Conservation (phyloP, 495 filamentous ascomycete species). For the Podospora fimiseda region DNA sequence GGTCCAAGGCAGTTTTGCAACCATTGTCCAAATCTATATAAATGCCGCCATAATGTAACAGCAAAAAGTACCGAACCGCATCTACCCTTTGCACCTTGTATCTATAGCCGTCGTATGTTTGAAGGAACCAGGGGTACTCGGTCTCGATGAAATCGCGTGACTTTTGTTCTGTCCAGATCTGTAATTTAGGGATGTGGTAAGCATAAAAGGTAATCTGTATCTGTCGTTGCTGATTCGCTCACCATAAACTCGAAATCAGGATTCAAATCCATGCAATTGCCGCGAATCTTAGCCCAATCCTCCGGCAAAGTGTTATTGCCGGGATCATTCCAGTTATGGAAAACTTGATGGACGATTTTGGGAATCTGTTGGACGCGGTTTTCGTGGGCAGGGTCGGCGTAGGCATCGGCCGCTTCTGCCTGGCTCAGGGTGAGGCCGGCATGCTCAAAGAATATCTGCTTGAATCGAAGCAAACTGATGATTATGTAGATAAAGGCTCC, state of each 20-base stretch:
- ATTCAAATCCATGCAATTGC: constrained; percentile 70
- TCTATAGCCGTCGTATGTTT: constrained; percentile 72
- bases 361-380: constrained; percentile 35
- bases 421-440: constrained; percentile 23
- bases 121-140: constrained; percentile 81
- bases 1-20: constrained; percentile 75
- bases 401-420: constrained; percentile 11
- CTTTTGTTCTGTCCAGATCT: constrained; percentile 84
- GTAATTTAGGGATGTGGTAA: too few species aligned
- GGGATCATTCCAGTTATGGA: constrained; percentile 51
- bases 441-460: constrained; percentile 24
- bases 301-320: constrained; percentile 57
- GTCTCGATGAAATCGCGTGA: constrained; percentile 67
- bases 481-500: constrained; percentile 9
- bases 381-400: background rate
- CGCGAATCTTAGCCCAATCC: constrained; percentile 66
- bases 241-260: constrained; percentile 79
- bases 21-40: constrained; percentile 90
- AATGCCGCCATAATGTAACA: constrained; percentile 75
- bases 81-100: constrained; percentile 84
- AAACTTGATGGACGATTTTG: constrained; percentile 89
- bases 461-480: constrained; percentile 17
- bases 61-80: constrained; percentile 81
- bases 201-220: too few species aligned
- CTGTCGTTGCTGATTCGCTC: too few species aligned